Conservation (phyloP, 345 rosid genomes). For the Acer negundo region DNA sequence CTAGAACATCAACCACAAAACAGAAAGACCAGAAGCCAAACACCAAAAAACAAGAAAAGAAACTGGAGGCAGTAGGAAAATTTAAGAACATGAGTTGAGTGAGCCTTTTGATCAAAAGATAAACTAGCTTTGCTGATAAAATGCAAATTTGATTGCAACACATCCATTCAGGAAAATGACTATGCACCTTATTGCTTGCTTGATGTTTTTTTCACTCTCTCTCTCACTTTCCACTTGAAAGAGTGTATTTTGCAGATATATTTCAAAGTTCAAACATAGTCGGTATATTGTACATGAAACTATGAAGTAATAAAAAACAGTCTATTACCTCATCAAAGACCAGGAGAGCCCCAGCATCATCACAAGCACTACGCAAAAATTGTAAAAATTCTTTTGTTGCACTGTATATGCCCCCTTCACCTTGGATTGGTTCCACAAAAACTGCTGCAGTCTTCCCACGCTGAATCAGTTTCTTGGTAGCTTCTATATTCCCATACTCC, state of each 20-base stretch:
- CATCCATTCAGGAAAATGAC: too few species aligned
- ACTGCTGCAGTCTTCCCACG: slow-evolving; percentile 78
- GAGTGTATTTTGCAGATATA: too few species aligned
- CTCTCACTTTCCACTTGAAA: too few species aligned
- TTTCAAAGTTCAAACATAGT: neutral
- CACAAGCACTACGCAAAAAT: slow-evolving; percentile 72
- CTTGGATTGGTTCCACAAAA: slow-evolving; percentile 93
- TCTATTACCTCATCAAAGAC: slow-evolving; percentile 87
- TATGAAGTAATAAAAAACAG: neutral
- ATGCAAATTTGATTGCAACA: neutral
- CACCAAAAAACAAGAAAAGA: neutral
- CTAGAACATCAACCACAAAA: neutral
- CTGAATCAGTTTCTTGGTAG: slow-evolving; percentile 52
- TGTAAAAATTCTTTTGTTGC: slow-evolving; percentile 78
- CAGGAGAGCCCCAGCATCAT: slow-evolving; percentile 78
- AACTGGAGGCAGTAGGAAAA: neutral
- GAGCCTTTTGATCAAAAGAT: neutral
- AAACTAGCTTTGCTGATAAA: neutral
- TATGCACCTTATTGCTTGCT: too few species aligned
- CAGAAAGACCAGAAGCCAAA: neutral
- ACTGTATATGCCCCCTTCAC: slow-evolving; percentile 91
- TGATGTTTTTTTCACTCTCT: too few species aligned
- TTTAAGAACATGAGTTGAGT: neutral
- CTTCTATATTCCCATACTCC: slow-evolving; percentile 75
- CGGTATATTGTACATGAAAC: neutral